phyloP scores from a whole-genome alignment of 148 eudicot species.

The Pharnaceum exiguum region DNA sequence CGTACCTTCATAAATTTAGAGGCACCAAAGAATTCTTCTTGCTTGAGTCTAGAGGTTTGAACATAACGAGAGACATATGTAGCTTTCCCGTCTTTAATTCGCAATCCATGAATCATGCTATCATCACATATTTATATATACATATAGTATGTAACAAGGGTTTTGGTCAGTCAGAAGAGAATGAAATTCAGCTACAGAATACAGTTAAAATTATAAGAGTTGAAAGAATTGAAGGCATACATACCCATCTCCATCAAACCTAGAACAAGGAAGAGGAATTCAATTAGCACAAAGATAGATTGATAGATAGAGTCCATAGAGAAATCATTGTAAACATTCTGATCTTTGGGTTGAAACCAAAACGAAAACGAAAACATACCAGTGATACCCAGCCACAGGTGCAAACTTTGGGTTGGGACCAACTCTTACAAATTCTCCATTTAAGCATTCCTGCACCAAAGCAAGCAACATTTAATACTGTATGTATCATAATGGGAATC shows the following conservation, averaged over 20 bases:
- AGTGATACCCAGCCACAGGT: slow-evolving; percentile 96
- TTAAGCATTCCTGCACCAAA: slow-evolving; percentile 68
- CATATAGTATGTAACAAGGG: too few species aligned
- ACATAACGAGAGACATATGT: slow-evolving; percentile 96
- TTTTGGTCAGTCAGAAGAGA: too few species aligned
- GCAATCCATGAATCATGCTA: slow-evolving; percentile 94
- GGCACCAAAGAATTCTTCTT: slow-evolving; percentile 79
- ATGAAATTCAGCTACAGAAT: too few species aligned
- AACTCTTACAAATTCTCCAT: slow-evolving; percentile 95
- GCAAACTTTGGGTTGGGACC: slow-evolving; percentile 90
- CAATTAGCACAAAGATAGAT: slow-evolving; percentile 1
- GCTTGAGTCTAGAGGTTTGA: slow-evolving; percentile 75
- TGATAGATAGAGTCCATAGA: too few species aligned
- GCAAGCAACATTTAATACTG: neutral
- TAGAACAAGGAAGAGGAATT: slow-evolving; percentile 29
- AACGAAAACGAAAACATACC: slow-evolving; percentile 31
- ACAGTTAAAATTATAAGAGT: neutral
- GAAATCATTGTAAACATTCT: too few species aligned
- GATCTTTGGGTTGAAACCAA: neutral
- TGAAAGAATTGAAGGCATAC: slow-evolving; percentile 35
- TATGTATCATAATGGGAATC: too few species aligned
- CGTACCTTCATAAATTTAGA: slow-evolving; percentile 91
- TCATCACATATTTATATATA: neutral
- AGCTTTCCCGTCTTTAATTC: slow-evolving; percentile 93
- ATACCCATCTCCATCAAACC: slow-evolving; percentile 99